A percentile compares a stretch with the other conserved stretches of the same genome.
phyloP scores from a whole-genome alignment of 208 protist genomes.

The Crithidia acanthocephali region DNA sequence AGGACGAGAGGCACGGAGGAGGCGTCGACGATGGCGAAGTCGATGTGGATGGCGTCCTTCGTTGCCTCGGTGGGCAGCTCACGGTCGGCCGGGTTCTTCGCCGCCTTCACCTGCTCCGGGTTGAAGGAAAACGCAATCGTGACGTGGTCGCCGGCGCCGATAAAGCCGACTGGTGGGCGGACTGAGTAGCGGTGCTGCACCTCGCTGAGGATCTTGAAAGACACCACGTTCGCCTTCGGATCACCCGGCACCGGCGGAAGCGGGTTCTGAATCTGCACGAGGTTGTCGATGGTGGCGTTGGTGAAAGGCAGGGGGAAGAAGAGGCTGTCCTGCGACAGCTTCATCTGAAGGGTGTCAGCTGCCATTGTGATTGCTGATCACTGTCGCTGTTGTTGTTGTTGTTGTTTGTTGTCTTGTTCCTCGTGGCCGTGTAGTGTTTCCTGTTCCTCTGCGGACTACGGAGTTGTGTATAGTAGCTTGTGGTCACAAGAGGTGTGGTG shows the following conservation, averaged over 20 bases:
- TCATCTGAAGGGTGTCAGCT: constrained; percentile 31
- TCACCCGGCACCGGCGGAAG: constrained; percentile 40
- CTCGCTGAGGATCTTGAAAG: constrained; percentile 77
- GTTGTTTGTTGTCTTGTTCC: no score
- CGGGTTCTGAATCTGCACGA: constrained; percentile 70
- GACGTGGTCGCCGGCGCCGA: constrained; percentile 52
- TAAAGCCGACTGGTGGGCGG: constrained; percentile 62
- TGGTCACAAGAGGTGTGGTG: no score
- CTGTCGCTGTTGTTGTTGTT: no score
- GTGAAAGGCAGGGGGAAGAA: constrained; percentile 85
- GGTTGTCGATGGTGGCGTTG: constrained; percentile 76
- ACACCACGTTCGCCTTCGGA: constrained; percentile 59
- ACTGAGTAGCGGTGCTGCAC: constrained; percentile 78
- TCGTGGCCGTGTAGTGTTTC: no score
- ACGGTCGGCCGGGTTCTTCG: constrained; percentile 34
- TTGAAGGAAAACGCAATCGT: constrained; percentile 74
- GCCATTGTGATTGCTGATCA: no score
- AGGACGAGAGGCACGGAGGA: constrained; percentile 2
- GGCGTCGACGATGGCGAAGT: constrained; percentile 67
- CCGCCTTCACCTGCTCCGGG: constrained; percentile 48
- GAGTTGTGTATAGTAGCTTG: no score
- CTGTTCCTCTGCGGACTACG: no score
- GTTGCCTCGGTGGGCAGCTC: constrained; percentile 61
- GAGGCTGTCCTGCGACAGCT: constrained; percentile 73
- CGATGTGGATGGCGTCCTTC: constrained; percentile 75